Evolutionary conservation across 2,329 filamentous ascomycete species (phyloP), one percentile per base, ranked within the genome.

Genomic region (Aspergillus neotritici): DNA sequence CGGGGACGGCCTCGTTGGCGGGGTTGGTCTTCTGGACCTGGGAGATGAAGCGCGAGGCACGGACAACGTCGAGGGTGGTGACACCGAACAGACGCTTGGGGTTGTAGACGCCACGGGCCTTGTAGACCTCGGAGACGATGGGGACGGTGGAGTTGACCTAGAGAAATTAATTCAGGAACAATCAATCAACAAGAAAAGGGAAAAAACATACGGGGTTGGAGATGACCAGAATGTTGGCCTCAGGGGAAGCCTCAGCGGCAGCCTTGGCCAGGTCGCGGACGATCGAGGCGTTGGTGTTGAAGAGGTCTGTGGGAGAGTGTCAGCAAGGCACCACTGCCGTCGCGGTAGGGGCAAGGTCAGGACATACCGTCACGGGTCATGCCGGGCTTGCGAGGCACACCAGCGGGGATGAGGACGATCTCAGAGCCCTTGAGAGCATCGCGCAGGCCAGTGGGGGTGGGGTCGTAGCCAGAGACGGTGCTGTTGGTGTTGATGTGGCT

Each of bases 251-350:
- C 64, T 94, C 83, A 64, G 93, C 93, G 66, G 82, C 83, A 63
- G 89, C 90, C 82, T 95, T 94, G 76, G 91, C 90, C 56, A 98
- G 83, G 74, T 97, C 93, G 67, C 91, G 90, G 70, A 98, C 93
- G 71, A 98, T 98, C 69, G 88, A 94, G 72, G 93, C 93, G 74
- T 98, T 98, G 80, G 91, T 98, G 84, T 97, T 97, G 89, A 98
- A 98, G 55, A 98, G 85, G 71, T 98, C 91, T 82, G 35, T 17
- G 12, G 21, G 30, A 17, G 13, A 31, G 14, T 21, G 33, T 29
- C 21, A 33, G 32, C 17, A 17, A 40, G 28, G 42, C 35, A 14
- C 12, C 30, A 38, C 31, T 43, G 12, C 14, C 17, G 21, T 15
- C n/a, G 15, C 42, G 28, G 37, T n/a, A 41, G 31, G 13, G 35